Conservation (phyloP, 2,329 filamentous ascomycete species). For the Endothia cerciana region DNA sequence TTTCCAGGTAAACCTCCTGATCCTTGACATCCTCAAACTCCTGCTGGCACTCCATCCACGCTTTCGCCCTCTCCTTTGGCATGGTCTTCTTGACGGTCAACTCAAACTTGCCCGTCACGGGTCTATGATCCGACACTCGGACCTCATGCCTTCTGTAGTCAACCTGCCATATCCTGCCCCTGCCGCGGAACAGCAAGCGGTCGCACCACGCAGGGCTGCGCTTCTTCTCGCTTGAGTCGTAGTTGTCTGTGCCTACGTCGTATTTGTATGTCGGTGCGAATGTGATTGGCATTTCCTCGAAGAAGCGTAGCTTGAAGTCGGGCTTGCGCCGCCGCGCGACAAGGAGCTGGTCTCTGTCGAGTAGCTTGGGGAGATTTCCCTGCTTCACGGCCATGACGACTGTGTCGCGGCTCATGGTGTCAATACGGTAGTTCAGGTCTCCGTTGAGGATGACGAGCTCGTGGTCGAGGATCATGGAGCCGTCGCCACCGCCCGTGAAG, state of each 20-base stretch:
- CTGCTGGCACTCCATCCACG: constrained; percentile 75
- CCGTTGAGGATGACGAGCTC: constrained; percentile 97
- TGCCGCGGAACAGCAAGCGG: constrained; percentile 81
- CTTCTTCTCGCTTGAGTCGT: constrained; percentile 94
- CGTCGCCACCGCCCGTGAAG: constrained; percentile 91
- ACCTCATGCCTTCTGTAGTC: constrained; percentile 92
- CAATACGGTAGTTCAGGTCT: constrained; percentile 97
- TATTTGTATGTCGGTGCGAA: constrained; percentile 99
- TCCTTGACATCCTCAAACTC: constrained; percentile 74
- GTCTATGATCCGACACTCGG: constrained; percentile 87
- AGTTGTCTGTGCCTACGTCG: constrained; percentile 91
- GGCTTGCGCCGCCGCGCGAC: constrained; percentile 88
- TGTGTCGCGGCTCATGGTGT: constrained; percentile 92
- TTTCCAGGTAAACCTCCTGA: constrained; percentile 71
- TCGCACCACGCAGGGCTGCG: constrained; percentile 97
- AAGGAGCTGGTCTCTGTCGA: constrained; percentile 91
- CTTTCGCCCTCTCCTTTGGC: constrained; percentile 63
- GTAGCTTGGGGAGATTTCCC: constrained; percentile 80
- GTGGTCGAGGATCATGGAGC: constrained; percentile 92
- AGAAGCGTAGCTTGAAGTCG: constrained; percentile 83
- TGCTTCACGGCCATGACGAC: constrained; percentile 84
- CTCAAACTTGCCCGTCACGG: constrained; percentile 84
- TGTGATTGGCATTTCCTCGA: constrained; percentile 86
- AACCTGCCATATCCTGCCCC: constrained; percentile 81
- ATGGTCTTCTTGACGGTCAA: constrained; percentile 84